Conservation (phyloP, 2,329 filamentous ascomycete species). For the Trichoderma simmonsii region DNA sequence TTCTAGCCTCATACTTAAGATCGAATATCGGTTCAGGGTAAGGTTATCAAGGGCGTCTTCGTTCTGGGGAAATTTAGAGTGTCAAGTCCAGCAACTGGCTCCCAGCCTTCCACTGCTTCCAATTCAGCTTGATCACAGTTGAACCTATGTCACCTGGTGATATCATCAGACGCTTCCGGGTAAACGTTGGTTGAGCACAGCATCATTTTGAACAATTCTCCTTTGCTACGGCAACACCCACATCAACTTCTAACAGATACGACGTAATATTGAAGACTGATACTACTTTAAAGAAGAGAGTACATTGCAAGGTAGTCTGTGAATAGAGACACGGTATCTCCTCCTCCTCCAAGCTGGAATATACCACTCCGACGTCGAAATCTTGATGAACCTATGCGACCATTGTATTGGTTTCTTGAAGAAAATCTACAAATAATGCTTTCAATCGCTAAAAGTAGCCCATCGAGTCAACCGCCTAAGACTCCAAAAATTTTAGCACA, state of each 20-base stretch:
- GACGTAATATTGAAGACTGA: not conserved
- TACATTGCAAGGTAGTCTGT: not conserved
- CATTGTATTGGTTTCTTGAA: not conserved
- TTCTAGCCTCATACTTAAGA: not conserved
- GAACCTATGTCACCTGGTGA: constrained; percentile 17
- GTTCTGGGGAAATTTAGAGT: not conserved
- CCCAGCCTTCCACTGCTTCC: not conserved
- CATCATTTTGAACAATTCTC: too few relatives aligned
- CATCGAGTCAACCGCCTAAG: not conserved
- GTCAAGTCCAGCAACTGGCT: not conserved
- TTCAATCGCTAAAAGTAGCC: not conserved
- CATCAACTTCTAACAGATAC: not conserved
- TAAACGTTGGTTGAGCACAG: too few relatives aligned
- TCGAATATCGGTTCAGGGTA: not conserved
- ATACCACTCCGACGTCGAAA: not conserved
- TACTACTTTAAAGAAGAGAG: not conserved
- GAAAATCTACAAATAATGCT: not conserved
- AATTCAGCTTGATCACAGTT: not conserved
- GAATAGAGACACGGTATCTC: not conserved
- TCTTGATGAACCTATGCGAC: not conserved
- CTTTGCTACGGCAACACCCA: not conserved
- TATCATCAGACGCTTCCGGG: too few relatives aligned
- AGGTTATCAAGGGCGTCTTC: not conserved
- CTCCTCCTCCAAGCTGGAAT: not conserved
- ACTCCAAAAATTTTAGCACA: not conserved